A percentile compares a stretch with the other conserved stretches of the same genome.
phyloP scores from a whole-genome alignment of 2,329 filamentous ascomycete genomes.

The Nigrospora sphaerica region DNA sequence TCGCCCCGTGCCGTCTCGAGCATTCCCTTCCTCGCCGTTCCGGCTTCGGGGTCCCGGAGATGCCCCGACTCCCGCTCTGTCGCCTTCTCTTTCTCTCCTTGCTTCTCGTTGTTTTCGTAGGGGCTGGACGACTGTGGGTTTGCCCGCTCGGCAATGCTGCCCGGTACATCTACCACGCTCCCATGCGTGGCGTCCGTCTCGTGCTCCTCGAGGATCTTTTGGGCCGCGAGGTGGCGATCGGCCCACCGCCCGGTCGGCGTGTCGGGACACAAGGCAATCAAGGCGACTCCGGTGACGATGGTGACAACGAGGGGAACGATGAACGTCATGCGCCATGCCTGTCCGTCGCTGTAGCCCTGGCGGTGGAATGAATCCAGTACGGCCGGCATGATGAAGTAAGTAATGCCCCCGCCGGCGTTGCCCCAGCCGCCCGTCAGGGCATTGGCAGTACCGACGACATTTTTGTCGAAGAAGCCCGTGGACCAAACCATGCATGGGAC shows the following conservation, averaged over 20 bases:
- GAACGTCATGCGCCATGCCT: slow-evolving; percentile 80
- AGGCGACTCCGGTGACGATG: slow-evolving; percentile 54
- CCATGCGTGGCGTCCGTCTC: slow-evolving; percentile 23
- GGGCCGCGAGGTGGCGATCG: slow-evolving; percentile 55
- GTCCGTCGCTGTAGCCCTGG: slow-evolving; percentile 53
- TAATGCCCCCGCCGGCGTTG: slow-evolving; percentile 83
- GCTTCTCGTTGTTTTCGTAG: slow-evolving; percentile 33
- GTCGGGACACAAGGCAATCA: slow-evolving; percentile 71
- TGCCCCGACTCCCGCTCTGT: slow-evolving; percentile 14
- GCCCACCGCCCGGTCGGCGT: slow-evolving; percentile 79
- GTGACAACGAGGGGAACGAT: slow-evolving; percentile 77
- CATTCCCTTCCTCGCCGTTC: slow-evolving; percentile 42
- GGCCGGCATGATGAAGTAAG: slow-evolving; percentile 90
- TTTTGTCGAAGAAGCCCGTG: slow-evolving; percentile 90
- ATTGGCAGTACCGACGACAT: slow-evolving; percentile 83
- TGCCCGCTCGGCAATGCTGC: slow-evolving; percentile 36
- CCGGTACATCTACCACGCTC: slow-evolving; percentile 44
- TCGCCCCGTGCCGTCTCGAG: slow-evolving; percentile 47
- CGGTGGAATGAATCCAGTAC: slow-evolving; percentile 72
- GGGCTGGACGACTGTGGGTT: slow-evolving; percentile 23
- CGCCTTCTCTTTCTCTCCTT: slow-evolving; percentile 28
- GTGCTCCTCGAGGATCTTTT: slow-evolving; percentile 44
- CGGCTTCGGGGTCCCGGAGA: slow-evolving; percentile 34
- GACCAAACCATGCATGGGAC: slow-evolving; percentile 90
- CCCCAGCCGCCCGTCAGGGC: slow-evolving; percentile 78